Conservation (phyloP, 2,329 filamentous ascomycete genomes). For the Colletotrichum sp. region DNA sequence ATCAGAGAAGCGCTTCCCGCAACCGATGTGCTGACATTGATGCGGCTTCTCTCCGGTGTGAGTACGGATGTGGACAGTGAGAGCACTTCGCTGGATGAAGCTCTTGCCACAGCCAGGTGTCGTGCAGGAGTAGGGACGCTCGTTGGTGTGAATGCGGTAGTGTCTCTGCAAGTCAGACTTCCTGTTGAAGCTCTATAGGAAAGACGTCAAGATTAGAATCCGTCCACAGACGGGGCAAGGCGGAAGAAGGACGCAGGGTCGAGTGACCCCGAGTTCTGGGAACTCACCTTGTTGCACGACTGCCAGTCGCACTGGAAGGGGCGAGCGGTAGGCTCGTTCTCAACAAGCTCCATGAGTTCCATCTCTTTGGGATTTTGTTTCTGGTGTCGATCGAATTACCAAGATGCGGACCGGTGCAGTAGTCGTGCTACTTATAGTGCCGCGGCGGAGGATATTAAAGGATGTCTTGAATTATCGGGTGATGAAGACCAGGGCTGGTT, state of each 20-base stretch:
- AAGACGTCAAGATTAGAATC: slow-evolving; percentile 21
- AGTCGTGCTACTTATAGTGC: slow-evolving; percentile 19
- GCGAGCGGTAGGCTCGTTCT: slow-evolving; percentile 66
- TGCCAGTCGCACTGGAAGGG: slow-evolving; percentile 71
- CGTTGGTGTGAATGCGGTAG: slow-evolving; percentile 75
- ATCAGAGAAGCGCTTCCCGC: slow-evolving; percentile 73
- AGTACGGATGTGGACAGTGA: slow-evolving; percentile 74
- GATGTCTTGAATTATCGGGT: slow-evolving; percentile 16
- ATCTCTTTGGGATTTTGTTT: slow-evolving; percentile 42
- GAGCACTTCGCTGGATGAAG: slow-evolving; percentile 73
- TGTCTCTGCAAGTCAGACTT: slow-evolving; percentile 75
- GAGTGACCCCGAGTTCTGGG: not conserved
- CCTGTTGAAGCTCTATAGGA: slow-evolving; percentile 70
- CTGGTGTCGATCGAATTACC: slow-evolving; percentile 30
- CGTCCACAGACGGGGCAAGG: not conserved
- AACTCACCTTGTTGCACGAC: slow-evolving; percentile 63
- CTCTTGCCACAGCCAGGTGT: slow-evolving; percentile 69
- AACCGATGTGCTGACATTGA: slow-evolving; percentile 68
- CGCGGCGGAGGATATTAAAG: slow-evolving; percentile 3
- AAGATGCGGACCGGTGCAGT: slow-evolving; percentile 30
- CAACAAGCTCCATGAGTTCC: slow-evolving; percentile 70
- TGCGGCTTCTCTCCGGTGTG: slow-evolving; percentile 77
- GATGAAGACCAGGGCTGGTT: not conserved
- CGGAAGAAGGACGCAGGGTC: not conserved
- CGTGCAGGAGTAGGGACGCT: slow-evolving; percentile 69